Evolutionary conservation across 352 stramenopile genomes (phyloP), one percentile per base, ranked within the genome.

Genomic region (Phytophthora europaea): DNA sequence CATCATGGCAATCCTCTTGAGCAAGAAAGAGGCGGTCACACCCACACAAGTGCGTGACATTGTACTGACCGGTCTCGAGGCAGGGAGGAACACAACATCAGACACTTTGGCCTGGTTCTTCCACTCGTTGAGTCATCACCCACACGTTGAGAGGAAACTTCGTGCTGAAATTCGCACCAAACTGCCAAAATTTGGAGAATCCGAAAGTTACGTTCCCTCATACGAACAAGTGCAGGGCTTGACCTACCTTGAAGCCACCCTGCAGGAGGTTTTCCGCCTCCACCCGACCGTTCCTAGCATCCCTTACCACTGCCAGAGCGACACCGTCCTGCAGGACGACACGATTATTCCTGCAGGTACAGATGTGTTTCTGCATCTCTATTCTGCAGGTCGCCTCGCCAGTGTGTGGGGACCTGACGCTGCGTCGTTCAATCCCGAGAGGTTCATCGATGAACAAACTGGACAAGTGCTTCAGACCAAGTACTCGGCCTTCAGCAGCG

Each of bases 81-180:
- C 82, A 33, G 84, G 85, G 12, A 65, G 85, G 16, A 84, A 93
- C 63, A 92, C 83, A 0, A 89, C 82, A 7, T 79, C 84, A 2
- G 73, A 80, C 50, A 70, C 81, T 4, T 36, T 93, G 12, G 70
- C 33, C 20, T 93, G 85, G 85, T 59, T 87, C 22, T 77, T 91
- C 51, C 87, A 86, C 63, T 55, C 78, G 34, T 65, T 93, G 4
- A 71, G 53, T 22, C 70, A 77, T 4, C 72, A 89, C 31, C 81
- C 83, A 8, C 26, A 72, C 5, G 81, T 87, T 7, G 65, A 79
- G 33, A 28, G 36, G 5, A 72, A 77, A 8, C 58, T 87, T 22
- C 65, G 69, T 1, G 34, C 33, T 13, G 78, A 89, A 61, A 67
- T 88, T 4, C 13, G 60, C 20, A 48, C 31, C 12, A 75, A 72